These are phyloP conservation scores for Cladosporium sp. DNA, from an alignment of 2,329 filamentous ascomycete species.

Conservation along the genomic window DNA sequence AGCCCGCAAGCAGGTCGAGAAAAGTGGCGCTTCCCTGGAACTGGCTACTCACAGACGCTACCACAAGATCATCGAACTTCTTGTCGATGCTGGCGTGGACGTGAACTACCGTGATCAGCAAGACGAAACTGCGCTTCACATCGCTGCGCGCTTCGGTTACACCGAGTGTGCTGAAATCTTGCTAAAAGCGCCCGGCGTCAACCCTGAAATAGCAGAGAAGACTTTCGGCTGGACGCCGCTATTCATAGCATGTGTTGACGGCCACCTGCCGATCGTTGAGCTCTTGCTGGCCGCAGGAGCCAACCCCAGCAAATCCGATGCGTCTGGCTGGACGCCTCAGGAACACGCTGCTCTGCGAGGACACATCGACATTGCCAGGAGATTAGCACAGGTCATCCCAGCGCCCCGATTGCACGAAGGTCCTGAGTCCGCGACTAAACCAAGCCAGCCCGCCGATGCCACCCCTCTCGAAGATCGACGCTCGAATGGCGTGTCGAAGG, in stretches of 20 bases:
- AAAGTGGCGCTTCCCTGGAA: constrained; percentile 84
- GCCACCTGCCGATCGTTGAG: constrained; percentile 72
- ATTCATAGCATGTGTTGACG: constrained; percentile 89
- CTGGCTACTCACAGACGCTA: constrained; percentile 89
- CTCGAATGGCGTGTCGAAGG: constrained; percentile 42
- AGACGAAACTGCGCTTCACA: constrained; percentile 87
- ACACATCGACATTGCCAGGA: constrained; percentile 76
- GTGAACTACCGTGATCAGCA: constrained; percentile 90
- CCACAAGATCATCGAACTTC: constrained; percentile 76
- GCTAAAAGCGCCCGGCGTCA: constrained; percentile 68
- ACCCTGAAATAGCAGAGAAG: constrained; percentile 77
- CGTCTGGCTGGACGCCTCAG: constrained; percentile 89
- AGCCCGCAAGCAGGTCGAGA: constrained; percentile 69
- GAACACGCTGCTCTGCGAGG: constrained; percentile 91
- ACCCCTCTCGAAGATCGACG: constrained; percentile 48
- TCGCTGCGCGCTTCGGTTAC: constrained; percentile 87
- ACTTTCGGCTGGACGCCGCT: constrained; percentile 95
- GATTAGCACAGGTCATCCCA: constrained; percentile 62
- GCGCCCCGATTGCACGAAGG: constrained; percentile 36
- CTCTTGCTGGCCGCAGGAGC: constrained; percentile 78
- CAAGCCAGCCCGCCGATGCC: constrained; percentile 30
- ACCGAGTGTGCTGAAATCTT: constrained; percentile 76
- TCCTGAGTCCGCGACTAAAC: constrained; percentile 23
- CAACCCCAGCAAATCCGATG: constrained; percentile 72
- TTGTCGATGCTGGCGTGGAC: constrained; percentile 87